phyloP scores from a whole-genome alignment of 2,329 filamentous ascomycete genomes.

The Hymenoscyphus fraxineus region DNA sequence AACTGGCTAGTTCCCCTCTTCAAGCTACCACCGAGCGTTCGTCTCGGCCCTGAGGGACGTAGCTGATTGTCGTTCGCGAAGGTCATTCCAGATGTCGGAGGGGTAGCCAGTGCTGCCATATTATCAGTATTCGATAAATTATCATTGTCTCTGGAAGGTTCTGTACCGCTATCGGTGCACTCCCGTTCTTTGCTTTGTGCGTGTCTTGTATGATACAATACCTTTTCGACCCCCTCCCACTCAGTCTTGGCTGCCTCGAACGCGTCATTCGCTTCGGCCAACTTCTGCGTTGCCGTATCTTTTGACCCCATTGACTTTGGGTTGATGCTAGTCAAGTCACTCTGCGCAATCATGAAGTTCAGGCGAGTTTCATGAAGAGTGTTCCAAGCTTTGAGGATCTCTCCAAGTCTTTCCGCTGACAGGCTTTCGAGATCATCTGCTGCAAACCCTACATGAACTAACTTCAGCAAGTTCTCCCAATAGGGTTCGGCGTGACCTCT shows the following conservation, averaged over 20 bases:
- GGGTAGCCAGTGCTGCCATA: no score
- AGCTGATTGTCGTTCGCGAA: neutral
- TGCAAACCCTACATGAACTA: neutral
- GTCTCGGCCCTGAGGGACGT: neutral
- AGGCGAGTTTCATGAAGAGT: neutral
- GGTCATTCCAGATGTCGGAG: neutral
- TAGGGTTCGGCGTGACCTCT: neutral
- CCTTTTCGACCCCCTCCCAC: neutral
- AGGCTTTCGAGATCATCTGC: neutral
- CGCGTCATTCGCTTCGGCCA: neutral
- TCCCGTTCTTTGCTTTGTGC: neutral
- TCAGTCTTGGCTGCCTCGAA: neutral
- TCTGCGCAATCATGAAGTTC: neutral
- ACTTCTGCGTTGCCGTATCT: neutral
- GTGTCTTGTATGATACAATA: neutral
- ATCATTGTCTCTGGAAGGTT: neutral
- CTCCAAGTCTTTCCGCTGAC: neutral
- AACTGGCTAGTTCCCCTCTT: neutral
- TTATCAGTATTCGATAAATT: neutral
- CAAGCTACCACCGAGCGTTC: neutral
- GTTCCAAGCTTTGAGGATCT: neutral
- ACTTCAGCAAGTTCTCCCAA: neutral
- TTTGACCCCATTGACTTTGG: no score
- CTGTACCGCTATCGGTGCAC: neutral
- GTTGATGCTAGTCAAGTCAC: neutral